These are phyloP conservation scores for Solanum infundibuliforme DNA, from an alignment of 257 asterid species.

Conservation along the genomic window DNA sequence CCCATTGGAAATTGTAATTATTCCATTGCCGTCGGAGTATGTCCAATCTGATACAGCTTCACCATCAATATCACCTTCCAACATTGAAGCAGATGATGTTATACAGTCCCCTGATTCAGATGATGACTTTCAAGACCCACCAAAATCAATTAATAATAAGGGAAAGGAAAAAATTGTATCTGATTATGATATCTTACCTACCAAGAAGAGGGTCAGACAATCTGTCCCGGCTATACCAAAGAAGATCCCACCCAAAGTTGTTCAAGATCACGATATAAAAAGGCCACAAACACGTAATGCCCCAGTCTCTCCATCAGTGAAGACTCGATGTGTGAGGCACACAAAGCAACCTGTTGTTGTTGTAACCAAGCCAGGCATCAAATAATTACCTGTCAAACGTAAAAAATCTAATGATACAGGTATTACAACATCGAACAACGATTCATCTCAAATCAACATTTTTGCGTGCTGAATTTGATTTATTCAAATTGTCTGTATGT, in stretches of 20 bases:
- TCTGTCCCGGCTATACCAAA: too few relatives aligned
- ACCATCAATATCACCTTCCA: neutral
- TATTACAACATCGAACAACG: neutral
- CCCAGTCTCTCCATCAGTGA: neutral
- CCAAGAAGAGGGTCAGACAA: too few relatives aligned
- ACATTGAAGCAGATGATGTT: neutral
- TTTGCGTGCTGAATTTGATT: neutral
- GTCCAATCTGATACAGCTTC: neutral
- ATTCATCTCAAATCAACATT: neutral
- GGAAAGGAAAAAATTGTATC: neutral
- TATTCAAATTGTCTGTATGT: neutral
- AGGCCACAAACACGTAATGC: neutral
- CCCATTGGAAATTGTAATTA: too few relatives aligned
- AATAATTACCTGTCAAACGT: too few relatives aligned
- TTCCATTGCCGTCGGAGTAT: too few relatives aligned
- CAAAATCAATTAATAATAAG: too few relatives aligned
- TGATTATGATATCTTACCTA: too few relatives aligned
- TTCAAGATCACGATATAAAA: neutral
- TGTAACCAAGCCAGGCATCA: neutral
- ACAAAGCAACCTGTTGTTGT: too few relatives aligned
- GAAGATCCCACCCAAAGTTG: neutral
- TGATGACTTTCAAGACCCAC: neutral
- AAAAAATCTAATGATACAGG: neutral
- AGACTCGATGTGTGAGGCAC: neutral
- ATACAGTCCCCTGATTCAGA: neutral